Evolutionary conservation across 2,329 filamentous ascomycete genomes (phyloP).

Genomic region (Ceratocystiopsis sp.): DNA sequence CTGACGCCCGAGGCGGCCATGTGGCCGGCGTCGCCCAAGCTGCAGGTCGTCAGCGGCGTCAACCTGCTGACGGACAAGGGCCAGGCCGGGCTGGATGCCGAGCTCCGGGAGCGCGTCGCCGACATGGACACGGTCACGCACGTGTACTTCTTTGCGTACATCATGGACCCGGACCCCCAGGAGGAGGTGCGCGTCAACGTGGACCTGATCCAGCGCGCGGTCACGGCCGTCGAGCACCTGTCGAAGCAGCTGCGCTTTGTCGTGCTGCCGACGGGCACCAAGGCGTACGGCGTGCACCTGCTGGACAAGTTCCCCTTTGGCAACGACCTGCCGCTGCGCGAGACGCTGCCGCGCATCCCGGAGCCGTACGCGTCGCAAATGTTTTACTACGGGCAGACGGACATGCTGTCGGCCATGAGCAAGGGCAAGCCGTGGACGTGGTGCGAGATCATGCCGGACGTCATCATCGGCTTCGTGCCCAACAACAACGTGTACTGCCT

Average conservation of each 20-base stretch:
- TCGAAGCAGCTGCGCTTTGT: conserved; percentile 21
- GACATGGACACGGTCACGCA: conserved; percentile 22
- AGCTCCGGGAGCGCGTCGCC: conserved; percentile 18
- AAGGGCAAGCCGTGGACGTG: conserved; percentile 24
- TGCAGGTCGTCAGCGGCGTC: conserved; percentile 18
- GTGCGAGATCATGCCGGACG: conserved; percentile 25
- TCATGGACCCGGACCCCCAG: conserved; percentile 17
- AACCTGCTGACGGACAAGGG: conserved; percentile 17
- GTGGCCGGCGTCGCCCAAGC: conserved; percentile 16
- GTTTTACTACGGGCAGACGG: conserved; percentile 29
- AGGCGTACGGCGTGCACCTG: conserved; percentile 20
- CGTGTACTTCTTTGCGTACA: conserved; percentile 25
- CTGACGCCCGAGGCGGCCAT: conserved; percentile 12
- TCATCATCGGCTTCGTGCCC: conserved; percentile 26
- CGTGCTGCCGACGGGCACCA: conserved; percentile 24
- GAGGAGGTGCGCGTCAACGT: conserved; percentile 20
- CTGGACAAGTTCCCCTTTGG: conserved; percentile 14
- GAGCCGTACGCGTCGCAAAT: conserved; percentile 24
- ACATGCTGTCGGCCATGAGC: conserved; percentile 19
- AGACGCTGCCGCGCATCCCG: conserved; percentile 22
- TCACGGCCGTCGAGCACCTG: conserved; percentile 20
- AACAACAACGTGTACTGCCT: conserved; percentile 25
- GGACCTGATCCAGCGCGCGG: conserved; percentile 20
- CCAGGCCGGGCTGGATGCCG: conserved; percentile 15
- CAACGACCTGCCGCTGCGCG: conserved; percentile 19